Evolutionary conservation across 2,329 filamentous ascomycete genomes (phyloP).

Genomic region (Fragosphaeria purpurea): DNA sequence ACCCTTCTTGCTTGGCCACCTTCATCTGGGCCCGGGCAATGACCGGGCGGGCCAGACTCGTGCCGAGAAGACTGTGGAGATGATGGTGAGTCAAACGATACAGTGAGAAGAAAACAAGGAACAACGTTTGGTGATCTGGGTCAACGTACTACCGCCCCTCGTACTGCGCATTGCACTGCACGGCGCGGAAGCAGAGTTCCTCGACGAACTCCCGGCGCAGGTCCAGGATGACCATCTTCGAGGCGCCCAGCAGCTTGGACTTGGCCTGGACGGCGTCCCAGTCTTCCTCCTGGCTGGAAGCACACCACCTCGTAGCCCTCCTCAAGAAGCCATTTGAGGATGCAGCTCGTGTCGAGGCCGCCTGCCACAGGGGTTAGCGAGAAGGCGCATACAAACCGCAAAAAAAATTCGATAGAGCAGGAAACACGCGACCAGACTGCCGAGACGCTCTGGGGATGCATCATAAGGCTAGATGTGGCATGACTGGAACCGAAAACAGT

Average conservation of each 20-base stretch:
- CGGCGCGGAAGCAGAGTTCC: conserved; percentile 68
- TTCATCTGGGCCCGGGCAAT: conserved; percentile 58
- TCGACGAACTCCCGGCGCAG: conserved; percentile 69
- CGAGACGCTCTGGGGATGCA: too few species aligned
- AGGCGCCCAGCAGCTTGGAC: conserved; percentile 48
- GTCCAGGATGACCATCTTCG: conserved; percentile 54
- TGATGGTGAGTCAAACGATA: not conserved
- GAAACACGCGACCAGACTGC: too few species aligned
- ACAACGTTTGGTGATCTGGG: too few species aligned
- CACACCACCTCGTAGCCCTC: conserved; percentile 52
- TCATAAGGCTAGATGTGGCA: too few species aligned
- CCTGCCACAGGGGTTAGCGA: conserved; percentile 8
- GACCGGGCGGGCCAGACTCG: conserved; percentile 56
- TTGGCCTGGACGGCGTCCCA: conserved; percentile 64
- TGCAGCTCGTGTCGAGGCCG: conserved; percentile 16
- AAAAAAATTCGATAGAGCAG: too few species aligned
- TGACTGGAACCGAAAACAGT: too few species aligned
- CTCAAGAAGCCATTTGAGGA: conserved; percentile 25
- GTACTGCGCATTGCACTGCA: conserved; percentile 64
- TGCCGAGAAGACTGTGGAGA: conserved; percentile 33
- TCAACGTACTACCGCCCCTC: conserved; percentile 38
- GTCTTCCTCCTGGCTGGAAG: conserved; percentile 63
- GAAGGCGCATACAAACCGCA: too few species aligned
- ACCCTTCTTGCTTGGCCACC: conserved; percentile 53
- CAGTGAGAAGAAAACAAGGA: not conserved